Evolutionary conservation across 1,139 yeast genomes (phyloP).

Genomic region (Suhomyces kunorum): DNA sequence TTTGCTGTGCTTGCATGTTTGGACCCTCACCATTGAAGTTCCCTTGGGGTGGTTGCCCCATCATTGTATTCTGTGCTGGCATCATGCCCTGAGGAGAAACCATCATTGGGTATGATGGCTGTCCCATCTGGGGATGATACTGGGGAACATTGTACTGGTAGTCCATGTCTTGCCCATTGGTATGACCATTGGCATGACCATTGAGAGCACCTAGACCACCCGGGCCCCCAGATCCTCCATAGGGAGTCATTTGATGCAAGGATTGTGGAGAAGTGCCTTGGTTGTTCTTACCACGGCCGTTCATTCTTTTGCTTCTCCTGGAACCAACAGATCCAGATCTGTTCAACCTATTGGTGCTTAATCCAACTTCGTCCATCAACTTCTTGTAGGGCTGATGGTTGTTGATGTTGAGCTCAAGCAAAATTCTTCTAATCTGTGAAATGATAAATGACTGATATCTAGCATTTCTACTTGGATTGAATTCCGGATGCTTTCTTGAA

Average conservation of each 20-base stretch:
- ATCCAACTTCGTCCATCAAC: slow-evolving; percentile 89
- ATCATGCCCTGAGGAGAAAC: slow-evolving; percentile 7
- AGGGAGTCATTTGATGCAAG: slow-evolving; percentile 8
- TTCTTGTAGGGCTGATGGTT: slow-evolving; percentile 78
- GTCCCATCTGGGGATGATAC: slow-evolving; percentile 10
- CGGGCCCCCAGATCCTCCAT: slow-evolving; percentile 6
- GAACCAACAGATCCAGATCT: slow-evolving; percentile 27
- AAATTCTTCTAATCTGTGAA: slow-evolving; percentile 59
- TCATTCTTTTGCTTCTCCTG: slow-evolving; percentile 26
- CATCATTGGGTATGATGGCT: slow-evolving; percentile 8
- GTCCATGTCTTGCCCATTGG: neutral
- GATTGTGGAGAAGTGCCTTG: slow-evolving; percentile 11
- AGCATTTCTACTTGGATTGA: slow-evolving; percentile 21
- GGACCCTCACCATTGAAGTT: slow-evolving; percentile 1
- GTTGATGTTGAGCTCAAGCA: slow-evolving; percentile 56
- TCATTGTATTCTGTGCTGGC: slow-evolving; percentile 3
- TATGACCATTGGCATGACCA: slow-evolving; percentile 6
- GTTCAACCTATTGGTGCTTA: slow-evolving; percentile 43
- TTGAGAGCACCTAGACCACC: slow-evolving; percentile 4
- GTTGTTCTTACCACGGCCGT: slow-evolving; percentile 16
- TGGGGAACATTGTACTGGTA: slow-evolving; percentile 9
- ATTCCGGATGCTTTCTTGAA: slow-evolving; percentile 10
- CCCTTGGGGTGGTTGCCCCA: slow-evolving; percentile 4
- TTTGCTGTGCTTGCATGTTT: slow-evolving; percentile 14
- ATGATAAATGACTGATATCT: slow-evolving; percentile 59